Conservation (phyloP, 805 yeast genomes). For the Phaffomyces opuntiae region DNA sequence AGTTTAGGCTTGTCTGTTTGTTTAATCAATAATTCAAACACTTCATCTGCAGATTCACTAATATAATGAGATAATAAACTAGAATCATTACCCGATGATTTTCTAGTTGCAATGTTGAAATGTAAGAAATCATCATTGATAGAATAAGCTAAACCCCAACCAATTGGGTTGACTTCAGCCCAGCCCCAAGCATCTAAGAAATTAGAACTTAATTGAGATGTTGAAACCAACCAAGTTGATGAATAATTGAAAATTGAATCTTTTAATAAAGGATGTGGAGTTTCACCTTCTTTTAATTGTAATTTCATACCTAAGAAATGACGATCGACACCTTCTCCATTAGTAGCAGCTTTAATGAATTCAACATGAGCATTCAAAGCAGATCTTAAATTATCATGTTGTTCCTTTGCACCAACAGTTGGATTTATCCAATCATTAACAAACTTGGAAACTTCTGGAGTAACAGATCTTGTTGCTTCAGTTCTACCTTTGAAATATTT, state of each 20-base stretch:
- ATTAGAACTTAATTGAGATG: constrained; percentile 84
- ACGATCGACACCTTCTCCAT: constrained; percentile 88
- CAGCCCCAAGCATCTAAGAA: constrained; percentile 90
- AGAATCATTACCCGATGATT: constrained; percentile 49
- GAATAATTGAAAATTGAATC: constrained; percentile 77
- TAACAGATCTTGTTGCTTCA: constrained; percentile 84
- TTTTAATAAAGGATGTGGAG: constrained; percentile 54
- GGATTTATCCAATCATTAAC: constrained; percentile 69
- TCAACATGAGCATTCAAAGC: constrained; percentile 71
- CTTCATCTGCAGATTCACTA: constrained; percentile 73
- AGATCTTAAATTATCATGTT: constrained; percentile 58
- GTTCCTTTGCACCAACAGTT: constrained; percentile 38
- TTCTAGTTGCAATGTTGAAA: constrained; percentile 74
- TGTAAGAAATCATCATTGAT: constrained; percentile 79
- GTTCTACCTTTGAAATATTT: constrained; percentile 86
- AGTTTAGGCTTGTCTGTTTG: constrained; percentile 13
- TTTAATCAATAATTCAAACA: constrained; percentile 51
- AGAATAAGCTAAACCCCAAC: constrained; percentile 92
- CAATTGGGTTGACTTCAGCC: constrained; percentile 91
- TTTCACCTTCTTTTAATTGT: constrained; percentile 52
- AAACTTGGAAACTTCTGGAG: constrained; percentile 61
- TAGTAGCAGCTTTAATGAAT: constrained; percentile 70
- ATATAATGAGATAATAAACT: constrained; percentile 59
- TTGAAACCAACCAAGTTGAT: constrained; percentile 76
- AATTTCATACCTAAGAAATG: constrained; percentile 86